Base-by-base conservation (phyloP, 495 filamentous ascomycete genomes). In the Aspergillus sclerotiicarbonarius region DNA sequence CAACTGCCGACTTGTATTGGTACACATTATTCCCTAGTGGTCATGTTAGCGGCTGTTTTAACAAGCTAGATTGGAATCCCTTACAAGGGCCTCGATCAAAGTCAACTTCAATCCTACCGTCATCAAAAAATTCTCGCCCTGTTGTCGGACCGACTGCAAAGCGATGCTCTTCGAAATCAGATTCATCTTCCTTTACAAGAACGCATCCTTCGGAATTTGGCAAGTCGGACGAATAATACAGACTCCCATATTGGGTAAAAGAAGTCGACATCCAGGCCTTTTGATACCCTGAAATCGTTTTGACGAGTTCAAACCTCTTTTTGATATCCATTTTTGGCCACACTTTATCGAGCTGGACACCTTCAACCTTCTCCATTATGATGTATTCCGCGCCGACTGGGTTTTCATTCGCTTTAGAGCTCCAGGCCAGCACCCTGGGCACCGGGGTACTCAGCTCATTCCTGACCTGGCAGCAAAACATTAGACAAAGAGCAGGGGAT, bases 341-440 rank as follows among this genome's bases (percentile, higher is more conserved):
- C 29, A 72, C 33, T 32, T 55, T 29, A 31, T 46, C 48, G 18
- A 74, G 62, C 47, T 64, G 54, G 13, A 67, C 54, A 3, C 72
- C 71, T 9, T 20, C 9, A 25, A 57, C 61, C 53, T 67, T 68
- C 46, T 70, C 66, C 70, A 74, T 73, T 12, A 75, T 65, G 46
- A 75, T 76, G 39, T 74, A 76, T 59, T 76, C 68, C 16, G 71
- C 63, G 7, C 67, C 70, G 18, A 76, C 67, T 3, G 67, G 21
- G 45, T 67, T 71, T 18, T 64, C 50, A 1, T 37, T 35, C 20
- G 64, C 58, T 53, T 51, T 59, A 7, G 64, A 65, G 37, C 66
- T 69, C 64, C 63, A 74, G 8, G 61, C 59, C 19, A 67, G 43
- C 16, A 68, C 65, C 59, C 60, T 65, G 1, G 63, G 65, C 9